Evolutionary conservation across 768 basidiomycete species (phyloP), one percentile per base, ranked within the genome.

Genomic region (Tulasnella sp.): DNA sequence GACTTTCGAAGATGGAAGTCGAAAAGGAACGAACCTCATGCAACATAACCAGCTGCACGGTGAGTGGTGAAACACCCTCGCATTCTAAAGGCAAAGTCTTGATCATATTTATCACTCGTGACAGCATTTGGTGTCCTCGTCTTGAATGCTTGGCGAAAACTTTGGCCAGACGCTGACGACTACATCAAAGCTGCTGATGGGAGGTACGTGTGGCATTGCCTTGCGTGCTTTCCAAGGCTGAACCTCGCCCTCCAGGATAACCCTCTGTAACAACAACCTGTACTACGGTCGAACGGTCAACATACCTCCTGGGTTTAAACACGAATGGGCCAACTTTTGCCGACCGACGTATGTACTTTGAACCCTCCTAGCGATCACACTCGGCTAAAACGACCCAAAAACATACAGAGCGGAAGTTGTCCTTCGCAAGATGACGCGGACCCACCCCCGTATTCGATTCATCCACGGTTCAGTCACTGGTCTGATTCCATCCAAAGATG

Each of bases 111-210:
- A n/a, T 58, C 56, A 44, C 18, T 68, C 62, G 27, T 24, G 16
- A 68, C 34, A 68, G 62, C 62, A 27, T 68, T 68, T 34, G 62
- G 62, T 27, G 62, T 68, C 14, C 27, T 68, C 62, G 62, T 68
- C 18, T 36, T 68, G 62, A 68, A 34, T 34, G 31, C 62, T 12
- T 68, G 62, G 62, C 27, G 62, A 36, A 68, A 68, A 27, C 34
- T 68, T 5, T 68, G 62, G 62, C 62, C 62, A 3, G 62, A 68
- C 34, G 62, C 62, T 27, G 62, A 68, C 62, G 31, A 68, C 14
- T 68, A 68, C 31, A 68, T 68, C 27, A 68, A 68, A 68, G 62
- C n/a, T 18, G 62, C 62, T 68, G 62, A 68, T 36, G 62, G 62
- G 27, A 27, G 62, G 62, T 68, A 36, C 1, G 62, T 36, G 62